A percentile compares a stretch with the other conserved stretches of the same genome.
Evolutionary conservation across 768 basidiomycete genomes (phyloP).

Genomic region (Tulasnella sp.): DNA sequence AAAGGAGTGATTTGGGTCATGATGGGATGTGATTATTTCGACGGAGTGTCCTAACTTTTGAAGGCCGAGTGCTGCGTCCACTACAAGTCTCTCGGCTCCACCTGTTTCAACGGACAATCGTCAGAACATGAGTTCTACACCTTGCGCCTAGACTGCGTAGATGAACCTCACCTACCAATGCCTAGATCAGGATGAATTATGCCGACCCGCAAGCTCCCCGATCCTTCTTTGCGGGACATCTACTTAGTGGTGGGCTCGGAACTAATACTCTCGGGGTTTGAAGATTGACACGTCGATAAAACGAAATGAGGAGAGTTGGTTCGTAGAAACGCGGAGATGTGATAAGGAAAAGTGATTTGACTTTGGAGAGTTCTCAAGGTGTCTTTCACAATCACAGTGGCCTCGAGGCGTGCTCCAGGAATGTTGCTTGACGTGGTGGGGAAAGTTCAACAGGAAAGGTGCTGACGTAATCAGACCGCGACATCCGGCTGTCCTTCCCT

Average conservation of each 20-base stretch:
- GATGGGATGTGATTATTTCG: constrained; percentile 87
- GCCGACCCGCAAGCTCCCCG: constrained; percentile 42
- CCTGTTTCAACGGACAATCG: constrained; percentile 41
- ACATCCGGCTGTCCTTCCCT: too few relatives aligned
- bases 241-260: neutral
- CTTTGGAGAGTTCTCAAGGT: neutral
- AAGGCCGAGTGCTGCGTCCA: constrained; percentile 87
- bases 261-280: neutral
- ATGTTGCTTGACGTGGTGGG: neutral
- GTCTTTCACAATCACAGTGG: neutral
- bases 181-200: constrained; percentile 94
- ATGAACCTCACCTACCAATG: constrained; percentile 51
- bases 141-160: neutral
- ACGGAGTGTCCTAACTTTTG: constrained; percentile 78
- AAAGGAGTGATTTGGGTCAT: constrained; percentile 81
- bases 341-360: neutral
- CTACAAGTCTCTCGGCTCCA: constrained; percentile 90
- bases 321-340: neutral
- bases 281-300: neutral
- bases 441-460: neutral
- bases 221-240: neutral
- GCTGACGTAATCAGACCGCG: neutral
- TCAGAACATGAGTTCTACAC: neutral
- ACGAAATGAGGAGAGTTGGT: neutral
- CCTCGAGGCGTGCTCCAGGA: neutral